Evolutionary conservation across 345 rosid species (phyloP).

Genomic region (Aurinia saxatilis): DNA sequence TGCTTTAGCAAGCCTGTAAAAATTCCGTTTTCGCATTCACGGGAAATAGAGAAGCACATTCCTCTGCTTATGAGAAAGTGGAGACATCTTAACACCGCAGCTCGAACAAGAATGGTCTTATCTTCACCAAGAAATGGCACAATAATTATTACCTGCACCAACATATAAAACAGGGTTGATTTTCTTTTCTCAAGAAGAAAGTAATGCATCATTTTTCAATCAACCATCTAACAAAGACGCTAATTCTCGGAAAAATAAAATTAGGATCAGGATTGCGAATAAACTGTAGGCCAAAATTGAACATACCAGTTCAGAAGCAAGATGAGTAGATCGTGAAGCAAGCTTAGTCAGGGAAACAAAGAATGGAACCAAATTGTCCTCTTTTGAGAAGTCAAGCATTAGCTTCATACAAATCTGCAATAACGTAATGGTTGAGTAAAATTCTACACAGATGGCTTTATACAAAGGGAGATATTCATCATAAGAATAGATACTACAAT

Average conservation of each 20-base stretch:
- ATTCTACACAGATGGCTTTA: not conserved
- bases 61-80: conserved; percentile 40
- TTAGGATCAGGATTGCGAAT: not conserved
- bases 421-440: conserved; percentile 7
- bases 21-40: conserved; percentile 19
- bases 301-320: conserved; percentile 61
- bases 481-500: not conserved
- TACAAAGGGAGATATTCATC: not conserved
- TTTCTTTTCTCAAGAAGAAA: not conserved
- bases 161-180: not conserved
- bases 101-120: conserved; percentile 36
- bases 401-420: conserved; percentile 65
- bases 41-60: conserved; percentile 32
- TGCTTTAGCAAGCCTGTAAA: conserved; percentile 38
- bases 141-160: conserved; percentile 57
- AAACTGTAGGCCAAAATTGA: not conserved
- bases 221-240: not conserved
- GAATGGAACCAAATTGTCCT: conserved; percentile 41
- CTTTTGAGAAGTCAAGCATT: conserved; percentile 43
- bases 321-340: conserved; percentile 48
- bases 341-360: conserved; percentile 69
- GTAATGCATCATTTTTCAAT: not conserved
- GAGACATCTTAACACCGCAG: conserved; percentile 59
- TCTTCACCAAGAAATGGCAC: conserved; percentile 40
- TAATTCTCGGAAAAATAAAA: not conserved